phyloP scores from a whole-genome alignment of 2,329 filamentous ascomycete species.

The Lecanosticta acicola region DNA sequence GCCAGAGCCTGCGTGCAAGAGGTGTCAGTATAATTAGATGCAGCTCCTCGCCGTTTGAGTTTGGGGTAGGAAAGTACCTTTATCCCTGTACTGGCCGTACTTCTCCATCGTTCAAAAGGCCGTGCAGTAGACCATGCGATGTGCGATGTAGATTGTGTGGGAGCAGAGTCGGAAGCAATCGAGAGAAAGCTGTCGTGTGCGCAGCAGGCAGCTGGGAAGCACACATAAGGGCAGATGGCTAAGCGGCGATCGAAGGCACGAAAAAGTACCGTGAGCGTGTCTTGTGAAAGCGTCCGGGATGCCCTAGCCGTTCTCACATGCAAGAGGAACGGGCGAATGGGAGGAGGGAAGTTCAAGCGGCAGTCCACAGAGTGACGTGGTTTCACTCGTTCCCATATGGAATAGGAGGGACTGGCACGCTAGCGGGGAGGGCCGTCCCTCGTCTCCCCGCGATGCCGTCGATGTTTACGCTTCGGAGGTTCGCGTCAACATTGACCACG shows the following conservation, averaged over 20 bases:
- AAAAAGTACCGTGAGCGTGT: neutral
- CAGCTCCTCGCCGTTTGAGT: conserved; percentile 2
- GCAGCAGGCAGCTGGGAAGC: neutral
- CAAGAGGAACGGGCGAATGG: neutral
- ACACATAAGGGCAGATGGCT: neutral
- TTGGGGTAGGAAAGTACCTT: conserved; percentile 59
- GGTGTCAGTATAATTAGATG: conserved; percentile 3
- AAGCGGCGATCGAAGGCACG: neutral
- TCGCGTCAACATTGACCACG: neutral
- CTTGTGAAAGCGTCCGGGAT: neutral
- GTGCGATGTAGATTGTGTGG: neutral
- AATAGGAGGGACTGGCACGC: too few species aligned
- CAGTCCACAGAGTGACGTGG: too few species aligned
- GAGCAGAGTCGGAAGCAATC: neutral
- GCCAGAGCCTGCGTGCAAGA: conserved; percentile 64
- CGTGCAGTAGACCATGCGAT: conserved; percentile 23
- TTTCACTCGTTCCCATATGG: too few species aligned
- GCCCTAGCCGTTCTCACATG: neutral
- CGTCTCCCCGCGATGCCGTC: neutral
- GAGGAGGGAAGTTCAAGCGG: neutral
- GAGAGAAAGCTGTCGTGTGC: neutral
- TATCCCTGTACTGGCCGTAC: conserved; percentile 86
- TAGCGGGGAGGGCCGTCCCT: neutral
- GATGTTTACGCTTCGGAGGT: too few species aligned
- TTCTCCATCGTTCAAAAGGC: conserved; percentile 68